Percentiles rank a stretch among this genome's conserved stretches.
These are phyloP conservation scores for Pseudogymnoascus sp. DNA, from an alignment of 2,329 filamentous ascomycete genomes.

Conservation along the genomic window DNA sequence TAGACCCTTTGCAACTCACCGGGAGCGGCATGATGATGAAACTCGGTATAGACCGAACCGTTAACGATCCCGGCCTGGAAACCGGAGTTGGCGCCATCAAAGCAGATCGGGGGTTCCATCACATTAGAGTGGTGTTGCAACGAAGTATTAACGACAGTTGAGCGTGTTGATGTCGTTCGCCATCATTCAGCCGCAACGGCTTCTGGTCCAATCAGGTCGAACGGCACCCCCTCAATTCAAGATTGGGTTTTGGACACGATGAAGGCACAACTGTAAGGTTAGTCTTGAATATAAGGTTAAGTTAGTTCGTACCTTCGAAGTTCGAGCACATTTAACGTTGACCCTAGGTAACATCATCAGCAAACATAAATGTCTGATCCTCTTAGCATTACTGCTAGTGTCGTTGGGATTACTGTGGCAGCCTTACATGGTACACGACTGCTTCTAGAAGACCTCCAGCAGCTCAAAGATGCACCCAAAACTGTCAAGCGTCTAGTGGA, in stretches of 20 bases:
- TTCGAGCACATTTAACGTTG: background rate
- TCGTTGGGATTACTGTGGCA: constrained; percentile 25
- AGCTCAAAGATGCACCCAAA: constrained; percentile 28
- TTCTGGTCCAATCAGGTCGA: background rate
- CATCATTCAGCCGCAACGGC: background rate
- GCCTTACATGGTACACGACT: constrained; percentile 26
- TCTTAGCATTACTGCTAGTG: constrained; percentile 27
- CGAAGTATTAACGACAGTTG: constrained; percentile 13
- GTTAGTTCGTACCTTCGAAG: background rate
- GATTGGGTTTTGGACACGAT: too few species aligned
- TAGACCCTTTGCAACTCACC: constrained; percentile 11
- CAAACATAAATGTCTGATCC: constrained; percentile 20
- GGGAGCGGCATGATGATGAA: constrained; percentile 17
- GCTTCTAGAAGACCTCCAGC: constrained; percentile 26
- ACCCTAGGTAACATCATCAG: constrained; percentile 11
- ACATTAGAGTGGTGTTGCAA: constrained; percentile 13
- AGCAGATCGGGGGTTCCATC: constrained; percentile 17
- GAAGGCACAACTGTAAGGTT: too few species aligned
- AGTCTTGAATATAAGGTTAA: too few species aligned
- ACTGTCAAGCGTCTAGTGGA: constrained; percentile 24
- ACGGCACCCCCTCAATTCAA: too few species aligned
- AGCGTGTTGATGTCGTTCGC: constrained; percentile 13
- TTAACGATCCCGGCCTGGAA: constrained; percentile 18
- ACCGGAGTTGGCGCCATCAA: constrained; percentile 16
- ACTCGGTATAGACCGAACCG: constrained; percentile 16